These are phyloP conservation scores for Blastobotrys indianensis DNA, from an alignment of 1,139 yeast genomes.

Conservation along the genomic window DNA sequence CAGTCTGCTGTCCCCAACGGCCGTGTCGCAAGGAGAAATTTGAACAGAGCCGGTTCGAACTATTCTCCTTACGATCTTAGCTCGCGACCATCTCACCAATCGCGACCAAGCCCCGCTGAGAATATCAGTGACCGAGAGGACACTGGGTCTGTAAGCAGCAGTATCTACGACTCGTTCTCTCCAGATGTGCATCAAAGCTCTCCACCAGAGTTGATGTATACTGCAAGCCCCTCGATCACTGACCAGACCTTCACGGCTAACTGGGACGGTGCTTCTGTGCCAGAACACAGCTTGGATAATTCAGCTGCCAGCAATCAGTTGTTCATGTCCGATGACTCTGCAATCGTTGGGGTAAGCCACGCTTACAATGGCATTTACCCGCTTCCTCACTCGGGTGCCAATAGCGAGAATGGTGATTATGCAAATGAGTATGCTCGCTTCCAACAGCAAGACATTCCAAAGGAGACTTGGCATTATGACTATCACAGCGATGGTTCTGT, in stretches of 20 bases:
- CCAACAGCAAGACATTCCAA: neutral
- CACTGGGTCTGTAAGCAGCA: neutral
- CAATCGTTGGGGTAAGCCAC: neutral
- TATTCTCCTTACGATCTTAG: slow-evolving; percentile 7
- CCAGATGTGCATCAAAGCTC: slow-evolving; percentile 6
- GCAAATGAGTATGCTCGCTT: neutral
- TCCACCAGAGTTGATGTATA: slow-evolving; percentile 10
- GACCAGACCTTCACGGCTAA: neutral
- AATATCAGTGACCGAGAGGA: slow-evolving; percentile 3
- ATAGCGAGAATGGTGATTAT: slow-evolving; percentile 17
- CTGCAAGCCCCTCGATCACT: slow-evolving; percentile 3
- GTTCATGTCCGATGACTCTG: neutral
- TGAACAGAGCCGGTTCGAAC: slow-evolving; percentile 2
- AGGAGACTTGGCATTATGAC: neutral
- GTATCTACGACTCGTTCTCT: slow-evolving; percentile 1
- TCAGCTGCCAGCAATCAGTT: too few species aligned
- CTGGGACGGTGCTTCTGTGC: neutral
- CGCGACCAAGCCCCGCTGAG: neutral
- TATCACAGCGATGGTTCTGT: neutral
- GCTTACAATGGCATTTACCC: slow-evolving; percentile 21
- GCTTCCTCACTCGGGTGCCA: slow-evolving; percentile 23
- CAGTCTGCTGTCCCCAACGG: slow-evolving; percentile 7
- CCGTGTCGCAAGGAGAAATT: slow-evolving; percentile 1
- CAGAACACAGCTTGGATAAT: too few species aligned
- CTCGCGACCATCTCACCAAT: neutral